Base-by-base conservation (phyloP, 305 asterid species). In the Fraxinus floribunda region DNA sequence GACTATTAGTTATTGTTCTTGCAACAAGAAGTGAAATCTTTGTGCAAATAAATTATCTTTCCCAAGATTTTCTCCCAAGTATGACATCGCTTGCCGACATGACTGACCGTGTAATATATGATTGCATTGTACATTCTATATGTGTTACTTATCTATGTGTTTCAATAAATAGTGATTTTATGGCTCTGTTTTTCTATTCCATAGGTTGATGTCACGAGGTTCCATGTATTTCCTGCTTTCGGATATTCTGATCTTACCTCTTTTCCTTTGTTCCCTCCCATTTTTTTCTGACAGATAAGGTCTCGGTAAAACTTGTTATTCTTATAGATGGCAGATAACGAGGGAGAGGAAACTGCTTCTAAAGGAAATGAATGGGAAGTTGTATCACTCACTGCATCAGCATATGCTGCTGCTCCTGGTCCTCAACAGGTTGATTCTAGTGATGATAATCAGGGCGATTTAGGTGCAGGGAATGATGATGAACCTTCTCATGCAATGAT, bases 351-450 rank as follows among this genome's bases (percentile, higher is more conserved):
- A 77, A 60, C 41, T 78, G 76, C 79, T 74, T 88, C 89, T 38
- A 88, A 86, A 80, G 89, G 89, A 85, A 90, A 88, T 66, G 96
- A 92, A 73, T 92, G 94, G 96, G 96, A 92, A 84, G 94, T 90
- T 24, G 92, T 90, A 62, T 85, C 91, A 10, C 94, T 92, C 80
- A 89, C 94, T 1, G 91, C 88, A 75, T 92, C 95, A 44, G 81
- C 85, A 60, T 90, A 90, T 87, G 91, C 90, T 81, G 94, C 93
- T 80, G 86, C 93, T n/a, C 93, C 94, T 34, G 86, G 88, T 78
- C 89, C 93, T 13, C 77, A 78, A 76, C 85, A 81, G 62, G 85
- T 80, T 20, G 72, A 78, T 75, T 74, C 35, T 41, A 15, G 49
- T 64, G 88, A 86, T 71, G 81, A 75, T 11, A 75, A 52, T 41